Percentiles rank a stretch among this genome's conserved stretches.
These are phyloP conservation scores for Pachysandra terminalis DNA, from an alignment of 164 flowering plant species.

Conservation along the genomic window DNA sequence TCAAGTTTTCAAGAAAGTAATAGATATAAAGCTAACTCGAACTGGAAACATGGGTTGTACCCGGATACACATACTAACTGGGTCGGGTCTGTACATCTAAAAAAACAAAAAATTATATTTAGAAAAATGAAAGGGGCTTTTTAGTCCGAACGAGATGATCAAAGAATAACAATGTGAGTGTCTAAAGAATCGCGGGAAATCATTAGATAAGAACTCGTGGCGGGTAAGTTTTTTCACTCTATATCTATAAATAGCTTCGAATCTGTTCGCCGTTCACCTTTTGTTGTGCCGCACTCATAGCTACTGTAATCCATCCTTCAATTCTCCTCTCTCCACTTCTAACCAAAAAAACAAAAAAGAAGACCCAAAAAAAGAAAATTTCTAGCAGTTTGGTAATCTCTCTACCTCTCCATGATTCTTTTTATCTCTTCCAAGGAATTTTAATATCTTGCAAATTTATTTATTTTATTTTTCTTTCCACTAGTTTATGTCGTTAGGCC, in stretches of 20 bases:
- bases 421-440: slow-evolving; percentile 3
- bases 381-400: neutral
- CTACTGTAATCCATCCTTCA: neutral
- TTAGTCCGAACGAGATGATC: no score
- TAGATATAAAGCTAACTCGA: no score
- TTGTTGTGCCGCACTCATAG: neutral
- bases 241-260: neutral
- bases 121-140: no score
- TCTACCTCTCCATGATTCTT: slow-evolving; percentile 3
- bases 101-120: no score
- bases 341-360: no score
- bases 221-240: neutral
- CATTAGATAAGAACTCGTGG: slow-evolving; percentile 1
- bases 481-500: neutral
- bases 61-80: no score
- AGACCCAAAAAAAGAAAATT: neutral
- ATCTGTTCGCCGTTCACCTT: neutral
- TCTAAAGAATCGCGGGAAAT: slow-evolving; percentile 12
- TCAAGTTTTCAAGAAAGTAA: no score
- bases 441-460: neutral
- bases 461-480: no score
- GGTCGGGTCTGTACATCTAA: no score
- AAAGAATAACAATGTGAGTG: no score
- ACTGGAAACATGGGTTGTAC: no score
- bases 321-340: neutral